phyloP scores from a whole-genome alignment of 108 stramenopile species.

The Hondaea fermentalgiana region DNA sequence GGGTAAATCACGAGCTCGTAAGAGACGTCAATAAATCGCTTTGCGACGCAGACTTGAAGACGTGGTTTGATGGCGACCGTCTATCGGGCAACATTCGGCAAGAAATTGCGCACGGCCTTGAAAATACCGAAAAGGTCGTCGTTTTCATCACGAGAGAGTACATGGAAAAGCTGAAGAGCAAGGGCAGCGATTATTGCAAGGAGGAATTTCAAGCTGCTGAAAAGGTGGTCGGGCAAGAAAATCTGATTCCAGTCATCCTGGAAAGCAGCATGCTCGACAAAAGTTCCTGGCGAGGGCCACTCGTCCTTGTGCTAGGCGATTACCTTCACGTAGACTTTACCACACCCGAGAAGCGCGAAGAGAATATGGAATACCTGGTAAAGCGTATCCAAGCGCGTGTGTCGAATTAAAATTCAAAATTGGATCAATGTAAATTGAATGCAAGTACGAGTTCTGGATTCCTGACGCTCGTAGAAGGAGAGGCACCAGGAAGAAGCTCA shows the following conservation, averaged over 20 bases:
- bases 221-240: background rate
- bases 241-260: background rate
- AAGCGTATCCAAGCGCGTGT: background rate
- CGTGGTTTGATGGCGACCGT: background rate
- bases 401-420: too few species aligned
- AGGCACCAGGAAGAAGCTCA: too few species aligned
- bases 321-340: background rate
- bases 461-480: too few species aligned
- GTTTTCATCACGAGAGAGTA: background rate
- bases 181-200: background rate
- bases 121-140: background rate
- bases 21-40: background rate
- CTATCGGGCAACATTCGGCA: background rate
- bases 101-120: background rate
- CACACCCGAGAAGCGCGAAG: background rate
- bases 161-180: background rate
- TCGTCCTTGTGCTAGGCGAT: background rate
- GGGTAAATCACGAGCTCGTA: background rate
- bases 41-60: background rate
- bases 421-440: too few species aligned
- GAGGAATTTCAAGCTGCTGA: background rate
- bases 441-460: too few species aligned
- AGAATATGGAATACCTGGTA: background rate
- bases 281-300: background rate
- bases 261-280: background rate